Base-by-base conservation (phyloP, 148 eudicot species). In the Selenicereus undatus region DNA sequence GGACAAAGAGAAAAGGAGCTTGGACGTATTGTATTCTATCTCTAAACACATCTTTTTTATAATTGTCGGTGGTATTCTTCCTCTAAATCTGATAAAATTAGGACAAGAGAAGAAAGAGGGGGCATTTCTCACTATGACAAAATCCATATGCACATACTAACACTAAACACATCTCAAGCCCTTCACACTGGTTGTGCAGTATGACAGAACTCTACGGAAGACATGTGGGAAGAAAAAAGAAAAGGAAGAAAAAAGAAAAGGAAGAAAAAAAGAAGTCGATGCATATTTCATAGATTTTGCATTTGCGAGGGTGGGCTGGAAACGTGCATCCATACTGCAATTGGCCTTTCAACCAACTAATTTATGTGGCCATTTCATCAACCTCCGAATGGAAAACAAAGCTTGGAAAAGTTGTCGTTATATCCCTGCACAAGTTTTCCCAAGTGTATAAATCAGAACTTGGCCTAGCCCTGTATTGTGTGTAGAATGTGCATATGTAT, bases 331-430 rank as follows among this genome's bases (percentile, higher is more conserved):
- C 79, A 72, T 75, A 60, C 71, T 79, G 13, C 79, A 56, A 74
- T 69, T 24, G n/a, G 27, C 60, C 73, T 71, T 48, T 43, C 14
- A 0, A 48, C 66, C 64, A 43, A 43, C 42, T 66, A 81, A 43
- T 73, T 69, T 74, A 88, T 12, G 92, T 86, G 65, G 90, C 90
- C n/a, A 87, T 78, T 83, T 92, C 96, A 50, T 92, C 96, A 26
- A 92, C 96, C 81, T 90, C 93, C 0, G 93, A 87, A 81, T 92
- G 89, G 83, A 92, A 92, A 45, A 92, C 89, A 80, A 92, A 92
- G 82, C 93, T 92, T 17, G 96, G 96, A 70, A 92, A 92, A 1
- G 96, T 90, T 8, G 93, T 92, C 2, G 96, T 92, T 79, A 92
- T 89, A 75, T 92, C 97, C 94, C 97, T 92, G 92, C 83, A 81